Base-by-base conservation (phyloP, 2,329 filamentous ascomycete species). In the Fusarium newnesense region DNA sequence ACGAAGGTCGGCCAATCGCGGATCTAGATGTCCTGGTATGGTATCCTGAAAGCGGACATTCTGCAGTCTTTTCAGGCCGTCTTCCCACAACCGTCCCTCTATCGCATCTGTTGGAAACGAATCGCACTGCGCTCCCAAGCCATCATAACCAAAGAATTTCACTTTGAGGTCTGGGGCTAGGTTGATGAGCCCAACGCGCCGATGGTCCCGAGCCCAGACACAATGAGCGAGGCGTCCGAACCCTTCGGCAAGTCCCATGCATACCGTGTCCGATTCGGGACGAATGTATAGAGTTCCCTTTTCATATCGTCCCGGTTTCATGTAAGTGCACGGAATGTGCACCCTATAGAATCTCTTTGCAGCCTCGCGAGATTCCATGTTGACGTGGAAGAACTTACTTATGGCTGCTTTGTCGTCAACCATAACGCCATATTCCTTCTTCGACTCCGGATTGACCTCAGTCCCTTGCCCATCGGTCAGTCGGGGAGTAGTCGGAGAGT, bases 401-500 rank as follows among this genome's bases (percentile, higher is more conserved):
- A 54, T 54, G 8, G 26, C 30, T 50, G 21, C 16, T 24, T 34
- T 34, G 8, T 50, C 47, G 13, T 50, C 47, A 2, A 50, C 47
- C 3, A 50, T 24, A 2, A 50, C 16, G 9, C 30, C 11, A 13
- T 24, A 34, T 19, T 34, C 11, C 16, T 50, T 50, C 30, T 13
- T 13, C 21, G 4, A 34, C 6, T 0, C 2, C 4, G 5, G 3
- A 4, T 24, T 24, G 16, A 24, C 16, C 19, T 34, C 16, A 5
- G n/a, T 19, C 16, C 19, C n/a, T 18, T 7, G 30, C 7, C 30
- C n/a, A 6, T 24, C 4, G 4, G 30, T 18, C 9, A 34, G 30
- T 24, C n/a, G 24, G 11, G n/a, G 11, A 19, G 21, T 50, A 19
- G 47, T 19, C 34, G 30, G n/a, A 13, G 47, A 34, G 16, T 24